These are phyloP conservation scores for Wickerhamiella kurtzmanii DNA, from an alignment of 805 yeast genomes.

Conservation along the genomic window DNA sequence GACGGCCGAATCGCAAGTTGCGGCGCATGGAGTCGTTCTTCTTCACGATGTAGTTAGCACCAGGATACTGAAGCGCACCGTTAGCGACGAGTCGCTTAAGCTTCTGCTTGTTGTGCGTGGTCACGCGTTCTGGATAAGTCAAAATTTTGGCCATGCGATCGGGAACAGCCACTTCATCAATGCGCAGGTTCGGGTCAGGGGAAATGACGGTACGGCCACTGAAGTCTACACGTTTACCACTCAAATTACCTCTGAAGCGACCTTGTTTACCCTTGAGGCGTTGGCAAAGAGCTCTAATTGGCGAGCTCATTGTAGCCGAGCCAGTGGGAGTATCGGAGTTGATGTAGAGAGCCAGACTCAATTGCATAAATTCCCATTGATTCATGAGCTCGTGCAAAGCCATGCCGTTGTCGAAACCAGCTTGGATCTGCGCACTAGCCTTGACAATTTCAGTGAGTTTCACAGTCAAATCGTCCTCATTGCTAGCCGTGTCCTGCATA, in stretches of 20 bases:
- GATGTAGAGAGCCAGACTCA: conserved; percentile 93
- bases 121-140: conserved; percentile 91
- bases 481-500: conserved; percentile 81
- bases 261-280: conserved; percentile 97
- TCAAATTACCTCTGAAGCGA: conserved; percentile 92
- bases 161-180: conserved; percentile 98
- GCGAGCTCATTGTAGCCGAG: conserved; percentile 39
- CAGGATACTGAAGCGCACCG: conserved; percentile 88
- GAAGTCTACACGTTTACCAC: conserved; percentile 97
- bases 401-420: conserved; percentile 91
- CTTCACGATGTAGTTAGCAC: conserved; percentile 84
- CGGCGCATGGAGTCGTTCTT: conserved; percentile 61
- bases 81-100: conserved; percentile 58
- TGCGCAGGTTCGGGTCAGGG: conserved; percentile 89
- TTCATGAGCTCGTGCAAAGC: conserved; percentile 90
- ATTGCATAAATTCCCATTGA: conserved; percentile 95
- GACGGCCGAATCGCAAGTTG: conserved; percentile 79
- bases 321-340: conserved; percentile 82
- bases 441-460: conserved; percentile 92
- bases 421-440: conserved; percentile 87
- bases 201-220: conserved; percentile 97
- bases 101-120: conserved; percentile 71
- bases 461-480: conserved; percentile 95
- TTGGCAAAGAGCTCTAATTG: conserved; percentile 92
- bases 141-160: conserved; percentile 90